These are phyloP conservation scores for Candida insectorum DNA, from an alignment of 805 yeast genomes.

Conservation along the genomic window DNA sequence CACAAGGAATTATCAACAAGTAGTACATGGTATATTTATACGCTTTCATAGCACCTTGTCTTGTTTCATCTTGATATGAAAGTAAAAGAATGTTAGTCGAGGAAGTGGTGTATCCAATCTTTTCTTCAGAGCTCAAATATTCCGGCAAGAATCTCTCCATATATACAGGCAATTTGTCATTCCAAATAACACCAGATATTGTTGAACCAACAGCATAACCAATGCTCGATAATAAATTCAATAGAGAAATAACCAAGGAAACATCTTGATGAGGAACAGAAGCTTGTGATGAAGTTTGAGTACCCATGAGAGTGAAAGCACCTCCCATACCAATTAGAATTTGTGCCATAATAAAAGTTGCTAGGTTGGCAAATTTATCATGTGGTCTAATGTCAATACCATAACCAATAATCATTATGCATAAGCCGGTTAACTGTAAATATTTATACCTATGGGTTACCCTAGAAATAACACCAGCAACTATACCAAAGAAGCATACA, in stretches of 20 bases:
- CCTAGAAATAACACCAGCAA: conserved; percentile 33
- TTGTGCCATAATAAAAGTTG: conserved; percentile 29
- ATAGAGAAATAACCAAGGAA: conserved; percentile 34
- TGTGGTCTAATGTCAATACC: conserved; percentile 17
- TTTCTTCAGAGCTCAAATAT: conserved; percentile 14
- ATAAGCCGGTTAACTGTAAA: conserved; percentile 29
- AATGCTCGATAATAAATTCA: conserved; percentile 29
- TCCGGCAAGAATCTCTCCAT: conserved; percentile 26
- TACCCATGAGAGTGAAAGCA: conserved; percentile 33
- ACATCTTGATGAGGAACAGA: conserved; percentile 42
- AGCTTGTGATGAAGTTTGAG: conserved; percentile 36
- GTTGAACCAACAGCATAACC: conserved; percentile 41
- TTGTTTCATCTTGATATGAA: conserved; percentile 21
- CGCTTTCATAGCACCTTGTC: conserved; percentile 31
- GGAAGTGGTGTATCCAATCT: conserved; percentile 17
- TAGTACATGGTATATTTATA: conserved; percentile 24
- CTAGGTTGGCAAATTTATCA: conserved; percentile 21
- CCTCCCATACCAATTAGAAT: conserved; percentile 39
- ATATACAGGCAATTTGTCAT: conserved; percentile 22
- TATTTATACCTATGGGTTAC: conserved; percentile 33
- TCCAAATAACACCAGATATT: conserved; percentile 33
- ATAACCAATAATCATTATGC: conserved; percentile 28
- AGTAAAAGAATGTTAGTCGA: conserved; percentile 18
- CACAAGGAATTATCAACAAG: conserved; percentile 24
- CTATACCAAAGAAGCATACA: conserved; percentile 34